Conservation (phyloP, 495 filamentous ascomycete species). For the Ramalina intermedia region DNA sequence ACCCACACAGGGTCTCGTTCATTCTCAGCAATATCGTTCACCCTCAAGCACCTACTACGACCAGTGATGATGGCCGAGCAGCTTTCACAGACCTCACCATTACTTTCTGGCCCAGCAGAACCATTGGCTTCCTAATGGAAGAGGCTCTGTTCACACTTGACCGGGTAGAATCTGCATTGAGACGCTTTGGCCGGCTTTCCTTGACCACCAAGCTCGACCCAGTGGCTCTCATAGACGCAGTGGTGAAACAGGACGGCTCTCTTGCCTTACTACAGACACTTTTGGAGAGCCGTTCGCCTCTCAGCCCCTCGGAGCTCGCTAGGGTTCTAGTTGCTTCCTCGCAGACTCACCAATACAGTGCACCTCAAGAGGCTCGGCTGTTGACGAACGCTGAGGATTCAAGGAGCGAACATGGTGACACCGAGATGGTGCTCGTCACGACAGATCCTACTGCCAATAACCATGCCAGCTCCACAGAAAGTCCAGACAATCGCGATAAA, state of each 20-base stretch:
- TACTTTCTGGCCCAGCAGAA: constrained; percentile 33
- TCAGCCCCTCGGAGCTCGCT: constrained; percentile 32
- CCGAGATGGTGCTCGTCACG: constrained; percentile 1
- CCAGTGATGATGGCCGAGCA: constrained; percentile 6
- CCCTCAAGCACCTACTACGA: constrained; percentile 9
- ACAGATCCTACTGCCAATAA: not conserved
- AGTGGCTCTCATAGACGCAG: constrained; percentile 41
- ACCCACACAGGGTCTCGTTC: constrained; percentile 32
- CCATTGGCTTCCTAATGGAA: constrained; percentile 44
- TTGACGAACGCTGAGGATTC: constrained; percentile 5
- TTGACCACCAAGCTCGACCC: constrained; percentile 25
- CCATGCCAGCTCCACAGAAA: constrained; percentile 5
- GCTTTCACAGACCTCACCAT: constrained; percentile 11
- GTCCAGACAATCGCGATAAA: constrained; percentile 7
- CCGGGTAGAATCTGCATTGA: constrained; percentile 46
- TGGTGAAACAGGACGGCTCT: constrained; percentile 46
- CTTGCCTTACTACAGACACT: constrained; percentile 43
- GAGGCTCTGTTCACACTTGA: constrained; percentile 46
- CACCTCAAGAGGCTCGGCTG: not conserved
- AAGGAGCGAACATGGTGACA: not conserved
- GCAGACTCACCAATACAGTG: not conserved
- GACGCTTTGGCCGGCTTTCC: constrained; percentile 30
- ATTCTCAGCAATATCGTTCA: constrained; percentile 41
- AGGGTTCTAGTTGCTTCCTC: constrained; percentile 23
- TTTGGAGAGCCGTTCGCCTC: constrained; percentile 26